Base-by-base conservation (phyloP, 2,329 filamentous ascomycete species). In the Colletotrichum navitas region DNA sequence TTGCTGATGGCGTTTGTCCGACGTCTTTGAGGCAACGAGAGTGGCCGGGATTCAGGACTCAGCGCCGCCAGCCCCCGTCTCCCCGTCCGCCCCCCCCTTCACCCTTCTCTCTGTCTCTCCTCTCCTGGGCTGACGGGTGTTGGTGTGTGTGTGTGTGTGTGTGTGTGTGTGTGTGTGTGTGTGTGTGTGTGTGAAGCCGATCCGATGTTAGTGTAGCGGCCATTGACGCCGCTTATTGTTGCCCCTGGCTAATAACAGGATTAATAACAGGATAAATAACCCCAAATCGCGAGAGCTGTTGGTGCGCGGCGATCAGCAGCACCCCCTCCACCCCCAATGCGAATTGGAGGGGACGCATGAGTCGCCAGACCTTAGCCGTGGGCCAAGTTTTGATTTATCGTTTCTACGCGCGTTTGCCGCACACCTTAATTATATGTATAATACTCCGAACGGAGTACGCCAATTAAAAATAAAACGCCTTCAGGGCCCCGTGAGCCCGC, bases 361-460 rank as follows among this genome's bases (percentile, higher is more conserved):
- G 61, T 63, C 65, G 18, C 36, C 56, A 36, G 55, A 3, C 54
- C 36, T 49, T 24, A 49, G 58, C 58, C 16, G 21, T 63, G 21
- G 65, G 58, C 60, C 45, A 55, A 49, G 41, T 41, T 47, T 54
- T 41, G 39, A 36, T 67, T 62, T 67, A 26, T 41, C 45, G 56
- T 71, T 58, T 59, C 58, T 71, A 59, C 64, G 68, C 68, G 68
- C 68, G 68, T 65, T 68, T 71, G 65, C 65, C 68, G 52, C 58
- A 66, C 14, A 41, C 41, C n/a, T 8, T 16, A 45, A 45, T n/a
- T n/a, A n/a, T 7, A 10, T 2, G 21, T 21, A 18, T 21, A 45
- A n/a, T n/a, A n/a, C n/a, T n/a, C n/a, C n/a, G n/a, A n/a, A n/a
- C n/a, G n/a, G n/a, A n/a, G n/a, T n/a, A n/a, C 41, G 4, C 41